phyloP scores from a whole-genome alignment of 148 eudicot genomes.

The Drosera capensis region DNA sequence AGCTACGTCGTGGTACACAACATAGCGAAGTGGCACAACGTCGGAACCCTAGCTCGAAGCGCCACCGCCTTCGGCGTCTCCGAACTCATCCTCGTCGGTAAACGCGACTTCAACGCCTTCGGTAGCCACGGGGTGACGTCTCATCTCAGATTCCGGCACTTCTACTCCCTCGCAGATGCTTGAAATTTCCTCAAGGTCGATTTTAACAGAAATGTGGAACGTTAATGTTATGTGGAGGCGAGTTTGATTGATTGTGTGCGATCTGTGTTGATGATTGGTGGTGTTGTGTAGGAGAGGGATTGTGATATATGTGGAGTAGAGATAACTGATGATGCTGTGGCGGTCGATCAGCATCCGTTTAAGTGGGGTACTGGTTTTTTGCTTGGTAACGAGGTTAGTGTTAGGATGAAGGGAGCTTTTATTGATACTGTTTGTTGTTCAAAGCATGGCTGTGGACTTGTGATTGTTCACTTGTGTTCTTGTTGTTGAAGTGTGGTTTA shows the following conservation, averaged over 20 bases:
- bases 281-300: conserved; percentile 50
- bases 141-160: conserved; percentile 73
- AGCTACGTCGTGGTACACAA: conserved; percentile 90
- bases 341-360: conserved; percentile 77
- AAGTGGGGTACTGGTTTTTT: conserved; percentile 75
- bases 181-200: conserved; percentile 62
- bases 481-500: too few relatives aligned
- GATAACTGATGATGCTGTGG: conserved; percentile 57
- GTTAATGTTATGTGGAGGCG: too few relatives aligned
- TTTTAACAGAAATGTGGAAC: too few relatives aligned
- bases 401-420: too few relatives aligned
- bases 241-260: conserved; percentile 6
- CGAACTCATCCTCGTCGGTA: conserved; percentile 79
- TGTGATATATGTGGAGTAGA: conserved; percentile 97
- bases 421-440: too few relatives aligned
- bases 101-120: conserved; percentile 86
- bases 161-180: conserved; percentile 67
- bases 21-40: conserved; percentile 96
- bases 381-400: conserved; percentile 77
- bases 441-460: too few relatives aligned
- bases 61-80: conserved; percentile 92
- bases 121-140: conserved; percentile 95
- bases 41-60: conserved; percentile 86
- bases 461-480: too few relatives aligned
- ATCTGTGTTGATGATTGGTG: too few relatives aligned